Base-by-base conservation (phyloP, 2,329 filamentous ascomycete species). In the Emmonsiellopsis sp. region DNA sequence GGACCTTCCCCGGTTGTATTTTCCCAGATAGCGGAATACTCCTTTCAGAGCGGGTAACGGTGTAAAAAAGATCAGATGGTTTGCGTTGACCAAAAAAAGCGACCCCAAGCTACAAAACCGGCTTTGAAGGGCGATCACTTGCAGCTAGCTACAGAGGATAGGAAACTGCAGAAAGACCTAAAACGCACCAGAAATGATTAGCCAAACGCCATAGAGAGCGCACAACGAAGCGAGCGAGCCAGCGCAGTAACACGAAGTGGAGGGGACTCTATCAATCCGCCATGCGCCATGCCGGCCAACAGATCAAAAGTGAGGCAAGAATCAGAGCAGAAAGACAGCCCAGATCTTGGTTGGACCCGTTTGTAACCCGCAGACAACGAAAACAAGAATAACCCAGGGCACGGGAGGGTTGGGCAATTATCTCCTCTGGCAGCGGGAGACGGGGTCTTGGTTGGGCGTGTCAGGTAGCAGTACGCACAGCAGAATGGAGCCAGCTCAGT, bases 221-320 rank as follows among this genome's bases (percentile, higher is more conserved):
- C 32, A 27, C 40, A 49, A 49, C 14, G 33, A n/a, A 48, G 37
- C n/a, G 36, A n/a, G 5, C 21, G 21, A 11, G 21, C 46, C 34
- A 49, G 46, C 36, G 11, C 17, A 46, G 47, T 49, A 11, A 49
- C 47, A 49, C 36, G 13, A 37, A 49, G 32, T 17, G 17, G 21
- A 21, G 21, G 36, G 32, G 39, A 34, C 40, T 36, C 47, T 13
- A 27, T 50, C 37, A 8, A 36, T 43, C 42, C 49, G 43, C 17
- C 49, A 1, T 32, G 11, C 17, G 34, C 21, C 21, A 1, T 32
- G 11, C 17, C 17, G 34, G 10, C 17, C 21, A 32, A 27, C 21
- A 31, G 47, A 49, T 3, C 34, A 52, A 37, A 45, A 52, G 42
- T 52, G 50, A 47, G 50, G 50, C 50, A 52, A 45, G 27, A 52